phyloP scores from a whole-genome alignment of 2,329 filamentous ascomycete genomes.

The Pseudogymnoascus destructans region DNA sequence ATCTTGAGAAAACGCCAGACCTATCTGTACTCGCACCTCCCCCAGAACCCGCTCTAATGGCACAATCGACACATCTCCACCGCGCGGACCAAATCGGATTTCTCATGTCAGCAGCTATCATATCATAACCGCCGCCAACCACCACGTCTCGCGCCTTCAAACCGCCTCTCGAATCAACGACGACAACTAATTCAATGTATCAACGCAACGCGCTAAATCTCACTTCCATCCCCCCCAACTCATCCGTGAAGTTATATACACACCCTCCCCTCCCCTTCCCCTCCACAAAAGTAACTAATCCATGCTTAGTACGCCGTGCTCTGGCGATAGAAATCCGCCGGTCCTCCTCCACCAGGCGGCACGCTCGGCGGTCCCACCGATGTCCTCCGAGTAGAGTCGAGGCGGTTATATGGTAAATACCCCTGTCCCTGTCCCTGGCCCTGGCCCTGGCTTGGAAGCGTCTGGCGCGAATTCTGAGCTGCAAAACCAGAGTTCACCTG shows the following conservation, averaged over 20 bases:
- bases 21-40: background rate
- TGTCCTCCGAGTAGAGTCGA: conserved; percentile 9
- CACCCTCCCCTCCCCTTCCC: background rate
- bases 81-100: conserved; percentile 1
- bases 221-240: background rate
- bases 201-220: background rate
- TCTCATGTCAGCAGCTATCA: background rate
- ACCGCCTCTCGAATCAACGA: background rate
- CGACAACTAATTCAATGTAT: background rate
- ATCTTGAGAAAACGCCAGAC: background rate
- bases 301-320: conserved; percentile 24
- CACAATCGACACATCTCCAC: background rate
- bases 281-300: background rate
- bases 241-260: conserved; percentile 1
- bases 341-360: conserved; percentile 25
- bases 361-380: conserved; percentile 33
- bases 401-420: conserved; percentile 43
- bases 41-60: background rate
- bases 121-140: background rate
- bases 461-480: conserved; percentile 37
- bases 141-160: background rate
- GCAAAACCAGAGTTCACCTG: conserved; percentile 19
- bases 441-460: conserved; percentile 36
- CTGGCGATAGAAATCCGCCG: conserved; percentile 43
- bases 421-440: conserved; percentile 31